phyloP scores from a whole-genome alignment of 2,329 filamentous ascomycete species.

The Tolypocladium ophioglossoides region DNA sequence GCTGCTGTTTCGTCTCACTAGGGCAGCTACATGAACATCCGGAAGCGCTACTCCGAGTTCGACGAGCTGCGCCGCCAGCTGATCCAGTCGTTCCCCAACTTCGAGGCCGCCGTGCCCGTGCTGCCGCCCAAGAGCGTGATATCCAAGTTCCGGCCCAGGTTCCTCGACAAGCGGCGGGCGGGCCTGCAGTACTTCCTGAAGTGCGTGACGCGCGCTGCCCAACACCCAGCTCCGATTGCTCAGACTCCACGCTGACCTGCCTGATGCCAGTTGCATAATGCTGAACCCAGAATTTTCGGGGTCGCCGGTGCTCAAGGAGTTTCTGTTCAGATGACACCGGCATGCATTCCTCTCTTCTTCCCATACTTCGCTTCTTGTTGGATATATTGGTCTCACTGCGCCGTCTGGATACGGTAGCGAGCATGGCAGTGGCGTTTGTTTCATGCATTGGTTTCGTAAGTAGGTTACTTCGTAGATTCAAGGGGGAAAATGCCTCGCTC shows the following conservation, averaged over 20 bases:
- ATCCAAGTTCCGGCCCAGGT: constrained; percentile 72
- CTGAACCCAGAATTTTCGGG: constrained; percentile 11
- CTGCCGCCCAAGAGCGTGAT: constrained; percentile 87
- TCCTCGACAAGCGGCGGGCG: constrained; percentile 72
- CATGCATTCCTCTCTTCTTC: not conserved
- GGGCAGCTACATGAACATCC: constrained; percentile 51
- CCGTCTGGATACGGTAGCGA: not conserved
- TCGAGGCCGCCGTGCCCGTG: constrained; percentile 74
- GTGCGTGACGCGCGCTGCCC: constrained; percentile 40
- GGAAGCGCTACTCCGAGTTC: constrained; percentile 85
- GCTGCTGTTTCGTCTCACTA: constrained; percentile 13
- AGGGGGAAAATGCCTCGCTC: not conserved
- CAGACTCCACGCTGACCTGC: constrained; percentile 5
- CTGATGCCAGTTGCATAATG: constrained; percentile 8
- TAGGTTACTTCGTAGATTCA: no score
- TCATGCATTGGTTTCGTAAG: not conserved
- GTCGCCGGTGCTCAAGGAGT: constrained; percentile 12
- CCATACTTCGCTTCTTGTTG: not conserved
- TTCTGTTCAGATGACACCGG: constrained; percentile 9
- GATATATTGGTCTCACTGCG: not conserved
- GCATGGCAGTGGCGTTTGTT: not conserved
- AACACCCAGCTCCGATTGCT: not conserved
- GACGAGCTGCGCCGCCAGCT: constrained; percentile 69
- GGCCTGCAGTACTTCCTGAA: constrained; percentile 91
- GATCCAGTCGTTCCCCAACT: constrained; percentile 71